A percentile compares a stretch with the other conserved stretches of the same genome.
These are phyloP conservation scores for Zychaea mexicana DNA, from an alignment of 371 early-diverging fungal species.

Conservation along the genomic window DNA sequence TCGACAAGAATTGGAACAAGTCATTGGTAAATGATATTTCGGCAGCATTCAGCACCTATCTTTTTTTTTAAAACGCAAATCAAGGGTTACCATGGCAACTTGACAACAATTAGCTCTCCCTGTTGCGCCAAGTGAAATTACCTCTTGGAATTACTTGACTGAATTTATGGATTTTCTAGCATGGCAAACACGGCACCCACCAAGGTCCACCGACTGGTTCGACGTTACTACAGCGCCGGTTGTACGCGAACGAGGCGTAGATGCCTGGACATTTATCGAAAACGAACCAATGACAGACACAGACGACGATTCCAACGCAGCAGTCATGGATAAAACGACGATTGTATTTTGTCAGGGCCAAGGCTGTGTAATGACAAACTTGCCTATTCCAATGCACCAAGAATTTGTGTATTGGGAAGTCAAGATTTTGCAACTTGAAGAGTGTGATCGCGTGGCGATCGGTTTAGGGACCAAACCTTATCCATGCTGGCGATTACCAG, in stretches of 20 bases:
- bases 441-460: constrained; percentile 43
- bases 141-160: too few species aligned
- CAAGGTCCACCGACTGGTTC: constrained; percentile 27
- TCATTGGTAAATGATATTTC: constrained; percentile 9
- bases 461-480: constrained; percentile 70
- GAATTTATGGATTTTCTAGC: constrained; percentile 13
- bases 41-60: too few species aligned
- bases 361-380: constrained; percentile 72
- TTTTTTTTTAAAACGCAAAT: too few species aligned
- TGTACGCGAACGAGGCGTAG: constrained; percentile 34
- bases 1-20: constrained; percentile 15
- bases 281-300: constrained; percentile 22
- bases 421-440: constrained; percentile 61
- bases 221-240: constrained; percentile 26
- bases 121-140: too few species aligned
- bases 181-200: constrained; percentile 41
- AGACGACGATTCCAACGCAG: constrained; percentile 56
- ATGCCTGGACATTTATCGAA: constrained; percentile 41
- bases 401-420: constrained; percentile 72
- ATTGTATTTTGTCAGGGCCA: constrained; percentile 70
- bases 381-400: constrained; percentile 71
- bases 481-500: constrained; percentile 62
- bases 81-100: too few species aligned
- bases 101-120: too few species aligned
- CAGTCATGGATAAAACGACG: constrained; percentile 71